Base-by-base conservation (phyloP, 192 early-diverging fungal species). In the Umbelopsis ramanniana region DNA sequence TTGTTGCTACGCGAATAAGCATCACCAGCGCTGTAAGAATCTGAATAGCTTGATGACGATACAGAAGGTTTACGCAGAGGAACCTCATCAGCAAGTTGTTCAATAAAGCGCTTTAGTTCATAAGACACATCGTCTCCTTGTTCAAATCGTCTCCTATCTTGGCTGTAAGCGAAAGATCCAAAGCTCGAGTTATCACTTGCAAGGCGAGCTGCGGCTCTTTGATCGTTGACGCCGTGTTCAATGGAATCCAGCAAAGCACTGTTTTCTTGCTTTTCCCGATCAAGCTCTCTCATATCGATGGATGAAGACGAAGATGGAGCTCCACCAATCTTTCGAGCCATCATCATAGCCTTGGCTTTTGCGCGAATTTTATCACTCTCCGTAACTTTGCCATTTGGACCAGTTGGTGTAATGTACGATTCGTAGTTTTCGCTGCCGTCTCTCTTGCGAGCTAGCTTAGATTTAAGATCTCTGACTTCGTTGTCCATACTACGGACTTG, bases 311-410 rank as follows among this genome's bases (percentile, higher is more conserved):
- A 67, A 29, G 81, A 81, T 19, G 82, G 84, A n/a, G 80, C 81
- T 8, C 85, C 72, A n/a, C 77, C 81, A 6, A 82, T 82, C 79
- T 87, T 79, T 19, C 80, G 74, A 48, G 83, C 82, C 53, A 84
- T 81, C 40, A 87, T 72, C 81, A 89, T 79, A 3, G 84, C 75
- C 50, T 83, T 80, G 19, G 83, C 83, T 52, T 81, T 86, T 12
- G 87, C 85, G 15, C 79, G 78, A 73, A 84, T 86, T 40, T 74
- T 74, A 57, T 88, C 87, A 21, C 80, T 74, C 19, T 86, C 85
- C 0, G 87, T 88, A 17, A 88, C 72, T 43, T 71, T 45, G 7
- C 87, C 87, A 47, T 75, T 76, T 3, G 87, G 87, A 1, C 87
- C 87, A 11, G 87, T 88, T 2, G 85, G 83, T 19, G 74, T 68